Evolutionary conservation across 2,329 filamentous ascomycete genomes (phyloP).

Genomic region (Arachnopeziza araneosa): DNA sequence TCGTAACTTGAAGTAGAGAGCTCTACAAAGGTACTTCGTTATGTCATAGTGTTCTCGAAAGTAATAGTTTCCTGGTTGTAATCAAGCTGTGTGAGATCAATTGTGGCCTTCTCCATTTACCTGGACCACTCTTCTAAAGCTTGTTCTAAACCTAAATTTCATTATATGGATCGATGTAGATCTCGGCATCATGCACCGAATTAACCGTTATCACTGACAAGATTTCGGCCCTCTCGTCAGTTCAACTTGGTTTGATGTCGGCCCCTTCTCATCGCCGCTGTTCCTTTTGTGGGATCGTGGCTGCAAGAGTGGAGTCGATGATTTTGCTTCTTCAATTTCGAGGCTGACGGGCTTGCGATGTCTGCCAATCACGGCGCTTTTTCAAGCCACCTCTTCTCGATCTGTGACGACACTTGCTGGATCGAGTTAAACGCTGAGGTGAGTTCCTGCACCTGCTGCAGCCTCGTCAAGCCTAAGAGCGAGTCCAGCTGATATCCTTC

Average conservation of each 20-base stretch:
- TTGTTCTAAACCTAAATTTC: neutral
- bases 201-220: neutral
- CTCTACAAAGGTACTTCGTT: no score
- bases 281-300: neutral
- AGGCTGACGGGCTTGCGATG: neutral
- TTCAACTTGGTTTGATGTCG: neutral
- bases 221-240: neutral
- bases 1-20: no score
- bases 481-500: neutral
- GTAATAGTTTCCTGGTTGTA: no score
- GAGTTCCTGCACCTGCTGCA: constrained; percentile 2
- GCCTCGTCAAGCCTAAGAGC: neutral
- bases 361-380: neutral
- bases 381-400: neutral
- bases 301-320: neutral
- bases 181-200: neutral
- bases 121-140: neutral
- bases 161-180: neutral
- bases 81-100: neutral
- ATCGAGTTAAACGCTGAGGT: neutral
- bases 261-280: neutral
- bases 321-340: neutral
- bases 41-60: no score
- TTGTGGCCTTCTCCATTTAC: neutral
- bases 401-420: constrained; percentile 1